Percentiles rank a stretch among this genome's conserved stretches.
Conservation (phyloP, 108 stramenopile species). For the Cyclostephanos invisitatus region DNA sequence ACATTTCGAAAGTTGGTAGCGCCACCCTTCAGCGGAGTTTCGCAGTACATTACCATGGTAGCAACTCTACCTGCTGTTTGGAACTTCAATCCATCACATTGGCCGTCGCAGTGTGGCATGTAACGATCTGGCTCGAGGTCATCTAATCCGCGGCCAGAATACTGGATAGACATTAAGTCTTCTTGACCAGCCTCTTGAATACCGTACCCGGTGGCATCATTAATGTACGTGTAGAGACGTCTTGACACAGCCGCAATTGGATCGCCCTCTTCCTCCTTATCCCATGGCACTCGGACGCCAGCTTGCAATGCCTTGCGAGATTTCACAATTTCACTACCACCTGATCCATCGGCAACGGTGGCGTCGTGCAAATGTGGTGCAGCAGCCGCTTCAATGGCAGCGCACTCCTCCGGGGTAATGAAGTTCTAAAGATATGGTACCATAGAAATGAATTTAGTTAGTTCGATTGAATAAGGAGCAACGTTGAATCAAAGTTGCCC, state of each 20-base stretch:
- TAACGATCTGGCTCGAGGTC: conserved; percentile 81
- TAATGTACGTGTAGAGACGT: conserved; percentile 74
- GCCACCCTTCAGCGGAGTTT: conserved; percentile 74
- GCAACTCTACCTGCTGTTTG: conserved; percentile 79
- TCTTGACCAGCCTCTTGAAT: conserved; percentile 75
- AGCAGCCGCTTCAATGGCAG: conserved; percentile 65
- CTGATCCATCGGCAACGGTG: conserved; percentile 85
- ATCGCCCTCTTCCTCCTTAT: conserved; percentile 66
- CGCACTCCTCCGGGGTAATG: conserved; percentile 81
- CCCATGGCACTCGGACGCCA: conserved; percentile 77
- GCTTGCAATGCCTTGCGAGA: conserved; percentile 84
- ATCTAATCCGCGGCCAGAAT: conserved; percentile 65
- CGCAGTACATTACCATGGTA: conserved; percentile 93
- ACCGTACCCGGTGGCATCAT: conserved; percentile 67
- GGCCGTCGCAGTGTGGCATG: conserved; percentile 94
- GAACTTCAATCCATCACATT: conserved; percentile 72
- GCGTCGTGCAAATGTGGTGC: conserved; percentile 64
- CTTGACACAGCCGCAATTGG: conserved; percentile 62
- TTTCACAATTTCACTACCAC: conserved; percentile 63
- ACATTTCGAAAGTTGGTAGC: conserved; percentile 88
- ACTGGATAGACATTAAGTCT: conserved; percentile 87
- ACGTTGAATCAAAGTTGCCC: not conserved
- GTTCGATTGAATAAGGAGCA: not conserved
- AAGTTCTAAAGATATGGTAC: conserved; percentile 53
- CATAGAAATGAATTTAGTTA: not conserved